A percentile compares a stretch with the other conserved stretches of the same genome.
Conservation (phyloP, 306 rosid genomes). For the Mucuna pruriens region DNA sequence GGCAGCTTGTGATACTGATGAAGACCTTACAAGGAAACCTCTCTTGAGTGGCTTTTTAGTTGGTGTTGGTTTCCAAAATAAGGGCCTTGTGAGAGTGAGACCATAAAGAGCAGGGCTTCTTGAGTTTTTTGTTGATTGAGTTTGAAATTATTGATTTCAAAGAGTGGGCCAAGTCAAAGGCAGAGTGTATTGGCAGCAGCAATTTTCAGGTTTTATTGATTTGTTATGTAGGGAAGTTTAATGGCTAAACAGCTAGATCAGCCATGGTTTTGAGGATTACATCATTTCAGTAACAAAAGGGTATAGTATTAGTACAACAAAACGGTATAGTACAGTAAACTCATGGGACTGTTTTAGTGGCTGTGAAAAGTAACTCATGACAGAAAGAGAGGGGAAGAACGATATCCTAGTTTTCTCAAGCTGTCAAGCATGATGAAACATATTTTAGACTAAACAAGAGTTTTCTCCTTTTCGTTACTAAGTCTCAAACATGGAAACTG, state of each 20-base stretch:
- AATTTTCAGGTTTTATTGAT: slow-evolving; percentile 6
- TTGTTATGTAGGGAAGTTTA: background rate
- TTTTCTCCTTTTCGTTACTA: slow-evolving; percentile 10
- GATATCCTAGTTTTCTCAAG: slow-evolving; percentile 16
- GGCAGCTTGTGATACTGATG: slow-evolving; percentile 1
- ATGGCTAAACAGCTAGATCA: slow-evolving; percentile 6
- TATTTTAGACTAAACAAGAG: slow-evolving; percentile 1
- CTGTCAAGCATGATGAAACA: slow-evolving; percentile 2
- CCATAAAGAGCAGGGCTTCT: background rate
- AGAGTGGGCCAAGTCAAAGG: slow-evolving; percentile 5
- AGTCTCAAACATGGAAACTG: slow-evolving; percentile 23
- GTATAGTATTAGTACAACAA: background rate
- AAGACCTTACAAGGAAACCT: slow-evolving; percentile 18
- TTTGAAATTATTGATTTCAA: background rate
- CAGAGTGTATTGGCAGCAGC: slow-evolving; percentile 24
- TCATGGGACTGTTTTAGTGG: slow-evolving; percentile 4
- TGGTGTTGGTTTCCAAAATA: slow-evolving; percentile 24
- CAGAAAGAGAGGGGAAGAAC: background rate
- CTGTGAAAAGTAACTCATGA: slow-evolving; percentile 20
- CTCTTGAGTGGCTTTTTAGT: background rate
- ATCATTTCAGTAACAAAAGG: slow-evolving; percentile 11
- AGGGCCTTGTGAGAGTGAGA: background rate
- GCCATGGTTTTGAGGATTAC: background rate
- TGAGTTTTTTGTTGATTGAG: slow-evolving; percentile 9
- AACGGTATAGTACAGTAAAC: background rate